A percentile compares a stretch with the other conserved stretches of the same genome.
Conservation (phyloP, 331 rosid genomes). For the Erythrophleum ivorense region DNA sequence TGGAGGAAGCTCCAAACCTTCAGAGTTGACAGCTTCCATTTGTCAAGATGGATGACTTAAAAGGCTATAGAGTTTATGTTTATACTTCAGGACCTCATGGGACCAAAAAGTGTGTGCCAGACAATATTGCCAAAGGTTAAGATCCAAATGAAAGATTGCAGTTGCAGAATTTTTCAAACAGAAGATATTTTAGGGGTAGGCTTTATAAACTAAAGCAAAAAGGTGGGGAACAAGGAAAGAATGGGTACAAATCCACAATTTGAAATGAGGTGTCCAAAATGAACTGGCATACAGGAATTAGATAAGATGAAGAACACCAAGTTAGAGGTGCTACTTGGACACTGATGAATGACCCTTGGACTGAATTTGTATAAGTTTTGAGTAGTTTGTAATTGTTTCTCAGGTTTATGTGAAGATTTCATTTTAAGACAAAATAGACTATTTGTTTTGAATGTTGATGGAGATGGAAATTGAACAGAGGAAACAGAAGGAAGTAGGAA, state of each 20-base stretch:
- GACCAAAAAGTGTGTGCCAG: background rate
- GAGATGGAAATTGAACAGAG: background rate
- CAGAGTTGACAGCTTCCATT: background rate
- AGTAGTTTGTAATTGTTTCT: background rate
- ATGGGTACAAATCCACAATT: background rate
- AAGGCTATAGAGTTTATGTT: conserved; percentile 15
- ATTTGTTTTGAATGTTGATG: background rate
- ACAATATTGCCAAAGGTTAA: background rate
- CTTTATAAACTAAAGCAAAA: background rate
- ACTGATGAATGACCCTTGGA: background rate
- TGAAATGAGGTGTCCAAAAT: background rate
- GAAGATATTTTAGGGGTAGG: background rate
- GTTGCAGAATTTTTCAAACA: background rate
- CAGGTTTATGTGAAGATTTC: background rate
- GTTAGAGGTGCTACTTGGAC: background rate
- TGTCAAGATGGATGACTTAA: background rate
- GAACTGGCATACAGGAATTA: background rate
- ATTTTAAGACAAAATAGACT: background rate
- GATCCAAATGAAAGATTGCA: background rate
- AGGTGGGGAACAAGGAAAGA: background rate
- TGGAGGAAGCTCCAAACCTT: background rate
- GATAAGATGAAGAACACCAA: background rate
- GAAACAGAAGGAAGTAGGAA: conserved; percentile 20
- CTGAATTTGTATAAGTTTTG: background rate
- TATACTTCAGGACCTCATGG: background rate